phyloP scores from a whole-genome alignment of 192 early-diverging fungal species.

The Backusella mclennaniae region DNA sequence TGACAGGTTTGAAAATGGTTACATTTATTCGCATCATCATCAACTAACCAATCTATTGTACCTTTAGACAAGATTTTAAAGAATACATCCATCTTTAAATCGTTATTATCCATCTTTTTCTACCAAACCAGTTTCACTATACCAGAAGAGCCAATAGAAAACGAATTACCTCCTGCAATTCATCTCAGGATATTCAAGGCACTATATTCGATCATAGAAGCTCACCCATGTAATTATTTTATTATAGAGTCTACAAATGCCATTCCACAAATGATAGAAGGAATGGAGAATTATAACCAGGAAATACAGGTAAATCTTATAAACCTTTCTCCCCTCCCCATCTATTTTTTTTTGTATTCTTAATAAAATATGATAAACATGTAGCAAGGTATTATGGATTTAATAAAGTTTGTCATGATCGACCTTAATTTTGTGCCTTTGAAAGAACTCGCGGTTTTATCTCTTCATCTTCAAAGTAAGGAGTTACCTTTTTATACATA shows the following conservation, averaged over 20 bases:
- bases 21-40: too few relatives aligned
- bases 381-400: constrained; percentile 50
- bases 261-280: constrained; percentile 51
- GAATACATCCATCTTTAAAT: constrained; percentile 48
- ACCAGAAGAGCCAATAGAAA: constrained; percentile 3
- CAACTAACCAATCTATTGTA: too few relatives aligned
- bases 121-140: constrained; percentile 33
- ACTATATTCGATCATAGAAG: constrained; percentile 40
- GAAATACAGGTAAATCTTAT: constrained; percentile 41
- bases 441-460: constrained; percentile 51
- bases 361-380: background rate
- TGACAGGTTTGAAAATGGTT: background rate
- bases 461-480: constrained; percentile 52
- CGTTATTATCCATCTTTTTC: constrained; percentile 39
- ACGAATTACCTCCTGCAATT: background rate
- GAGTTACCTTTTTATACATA: background rate
- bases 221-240: constrained; percentile 61
- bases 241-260: constrained; percentile 46
- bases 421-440: constrained; percentile 65
- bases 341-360: background rate
- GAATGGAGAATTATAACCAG: constrained; percentile 43
- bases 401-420: constrained; percentile 54
- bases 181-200: constrained; percentile 31
- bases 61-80: constrained; percentile 36
- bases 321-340: background rate